Conservation (phyloP, 2,329 filamentous ascomycete genomes). For the Claviceps pazoutovae region DNA sequence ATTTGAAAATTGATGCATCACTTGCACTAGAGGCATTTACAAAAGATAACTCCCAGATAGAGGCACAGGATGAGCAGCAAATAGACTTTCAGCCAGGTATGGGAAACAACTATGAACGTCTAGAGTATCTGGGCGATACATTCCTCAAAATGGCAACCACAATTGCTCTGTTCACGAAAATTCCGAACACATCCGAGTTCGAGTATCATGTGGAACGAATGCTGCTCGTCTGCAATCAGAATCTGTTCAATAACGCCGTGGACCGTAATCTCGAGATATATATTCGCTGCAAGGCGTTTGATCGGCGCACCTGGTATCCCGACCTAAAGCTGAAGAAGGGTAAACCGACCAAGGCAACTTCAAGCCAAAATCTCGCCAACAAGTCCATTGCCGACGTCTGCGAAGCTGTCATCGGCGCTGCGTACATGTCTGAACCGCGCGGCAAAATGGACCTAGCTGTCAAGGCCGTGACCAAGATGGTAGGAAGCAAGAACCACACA, state of each 20-base stretch:
- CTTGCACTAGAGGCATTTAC: constrained; percentile 82
- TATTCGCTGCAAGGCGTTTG: constrained; percentile 72
- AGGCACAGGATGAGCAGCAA: constrained; percentile 53
- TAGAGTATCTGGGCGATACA: constrained; percentile 86
- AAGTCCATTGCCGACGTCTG: constrained; percentile 92
- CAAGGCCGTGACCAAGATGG: constrained; percentile 52
- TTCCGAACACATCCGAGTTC: constrained; percentile 68
- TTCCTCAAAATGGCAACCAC: constrained; percentile 95
- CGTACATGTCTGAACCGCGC: constrained; percentile 38
- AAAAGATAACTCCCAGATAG: constrained; percentile 77
- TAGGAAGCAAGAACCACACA: constrained; percentile 53
- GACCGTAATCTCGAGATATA: constrained; percentile 55
- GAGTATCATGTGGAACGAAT: constrained; percentile 85
- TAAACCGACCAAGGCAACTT: constrained; percentile 36
- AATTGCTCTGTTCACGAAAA: constrained; percentile 66
- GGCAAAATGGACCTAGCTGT: constrained; percentile 43
- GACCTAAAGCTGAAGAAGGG: constrained; percentile 60
- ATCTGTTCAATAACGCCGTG: constrained; percentile 65
- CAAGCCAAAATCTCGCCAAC: constrained; percentile 58
- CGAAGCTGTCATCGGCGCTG: constrained; percentile 84
- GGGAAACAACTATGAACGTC: constrained; percentile 86
- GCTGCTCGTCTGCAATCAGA: constrained; percentile 81
- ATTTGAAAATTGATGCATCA: constrained; percentile 47
- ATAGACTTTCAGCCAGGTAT: constrained; percentile 70
- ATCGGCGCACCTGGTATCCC: constrained; percentile 79